phyloP scores from a whole-genome alignment of 352 stramenopile genomes.

The Phytopythium helicoides region DNA sequence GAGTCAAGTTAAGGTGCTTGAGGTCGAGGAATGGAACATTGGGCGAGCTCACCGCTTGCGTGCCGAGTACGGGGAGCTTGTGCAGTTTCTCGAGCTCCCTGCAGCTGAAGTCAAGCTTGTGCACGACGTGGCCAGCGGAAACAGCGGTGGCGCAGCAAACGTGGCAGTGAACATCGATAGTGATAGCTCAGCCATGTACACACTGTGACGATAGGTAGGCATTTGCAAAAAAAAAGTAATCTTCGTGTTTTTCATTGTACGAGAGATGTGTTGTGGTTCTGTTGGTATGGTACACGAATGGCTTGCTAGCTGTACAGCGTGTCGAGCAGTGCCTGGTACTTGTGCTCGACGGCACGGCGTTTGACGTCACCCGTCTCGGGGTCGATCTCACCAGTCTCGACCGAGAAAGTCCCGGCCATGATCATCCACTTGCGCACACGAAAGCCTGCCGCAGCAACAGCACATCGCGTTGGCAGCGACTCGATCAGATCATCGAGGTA shows the following conservation, averaged over 20 bases:
- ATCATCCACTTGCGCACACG: conserved; percentile 80
- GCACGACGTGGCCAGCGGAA: conserved; percentile 28
- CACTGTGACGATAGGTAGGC: neutral
- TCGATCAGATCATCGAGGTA: conserved; percentile 73
- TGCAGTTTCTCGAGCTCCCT: conserved; percentile 64
- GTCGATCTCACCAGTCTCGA: conserved; percentile 73
- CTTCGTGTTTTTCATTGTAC: no score
- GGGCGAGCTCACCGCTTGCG: conserved; percentile 41
- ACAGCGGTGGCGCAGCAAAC: neutral
- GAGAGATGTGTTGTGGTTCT: no score
- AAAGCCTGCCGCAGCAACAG: conserved; percentile 44
- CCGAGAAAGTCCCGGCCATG: conserved; percentile 61
- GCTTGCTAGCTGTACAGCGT: conserved; percentile 64
- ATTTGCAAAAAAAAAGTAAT: no score
- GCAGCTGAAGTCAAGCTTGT: conserved; percentile 64
- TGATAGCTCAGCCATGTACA: neutral
- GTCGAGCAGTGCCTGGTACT: conserved; percentile 74
- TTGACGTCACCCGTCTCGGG: conserved; percentile 57
- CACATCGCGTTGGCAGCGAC: conserved; percentile 34
- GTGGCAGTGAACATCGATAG: neutral
- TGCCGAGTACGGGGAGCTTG: conserved; percentile 50
- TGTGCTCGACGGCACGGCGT: conserved; percentile 59
- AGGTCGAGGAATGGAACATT: conserved; percentile 69
- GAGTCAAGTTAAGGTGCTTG: conserved; percentile 56
- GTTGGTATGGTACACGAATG: neutral